Conservation (phyloP, 2,329 filamentous ascomycete species). For the Xylaria sp. region DNA sequence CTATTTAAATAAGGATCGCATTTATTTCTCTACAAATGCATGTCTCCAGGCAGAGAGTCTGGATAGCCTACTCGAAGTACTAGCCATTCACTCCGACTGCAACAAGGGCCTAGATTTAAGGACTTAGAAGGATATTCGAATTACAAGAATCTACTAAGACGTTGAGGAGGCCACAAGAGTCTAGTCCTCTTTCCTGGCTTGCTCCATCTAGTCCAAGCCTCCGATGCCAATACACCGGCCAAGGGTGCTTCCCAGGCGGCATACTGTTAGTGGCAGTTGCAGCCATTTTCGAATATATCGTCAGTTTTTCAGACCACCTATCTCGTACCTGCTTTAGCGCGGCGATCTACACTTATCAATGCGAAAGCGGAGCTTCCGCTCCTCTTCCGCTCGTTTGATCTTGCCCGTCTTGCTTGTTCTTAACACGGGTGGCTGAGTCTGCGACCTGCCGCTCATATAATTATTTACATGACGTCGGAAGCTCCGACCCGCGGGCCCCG, state of each 20-base stretch:
- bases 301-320: slow-evolving; percentile 9
- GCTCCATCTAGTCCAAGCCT: slow-evolving; percentile 5
- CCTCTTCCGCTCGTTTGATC: no score
- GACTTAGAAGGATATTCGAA: no score
- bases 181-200: background rate
- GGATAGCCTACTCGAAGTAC: slow-evolving; percentile 50
- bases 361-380: no score
- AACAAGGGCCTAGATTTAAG: slow-evolving; percentile 12
- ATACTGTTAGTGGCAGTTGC: slow-evolving; percentile 9
- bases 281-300: slow-evolving; percentile 19
- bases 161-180: no score
- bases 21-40: background rate
- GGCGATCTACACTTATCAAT: no score
- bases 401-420: no score
- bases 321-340: background rate
- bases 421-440: no score
- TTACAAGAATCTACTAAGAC: no score
- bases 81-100: slow-evolving; percentile 45
- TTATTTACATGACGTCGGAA: no score
- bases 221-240: background rate
- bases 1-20: no score
- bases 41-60: slow-evolving; percentile 53
- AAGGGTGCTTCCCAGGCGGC: slow-evolving; percentile 29
- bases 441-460: no score
- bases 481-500: no score